Evolutionary conservation across 495 filamentous ascomycete genomes (phyloP).

Genomic region (Podospora fimiseda): DNA sequence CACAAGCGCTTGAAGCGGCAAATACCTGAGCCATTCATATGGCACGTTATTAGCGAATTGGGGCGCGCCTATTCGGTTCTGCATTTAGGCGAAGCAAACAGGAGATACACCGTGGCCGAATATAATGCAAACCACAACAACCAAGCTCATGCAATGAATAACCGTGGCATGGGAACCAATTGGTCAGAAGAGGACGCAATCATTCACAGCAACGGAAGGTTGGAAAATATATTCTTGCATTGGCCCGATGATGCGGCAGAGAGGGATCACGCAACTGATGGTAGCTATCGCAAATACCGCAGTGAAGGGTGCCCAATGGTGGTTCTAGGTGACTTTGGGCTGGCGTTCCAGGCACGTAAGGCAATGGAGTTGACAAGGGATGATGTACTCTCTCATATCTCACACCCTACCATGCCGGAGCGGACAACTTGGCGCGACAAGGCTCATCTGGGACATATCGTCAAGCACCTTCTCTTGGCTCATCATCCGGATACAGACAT

Average conservation of each 20-base stretch:
- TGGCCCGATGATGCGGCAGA: too few species aligned
- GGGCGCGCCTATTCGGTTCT: conserved; percentile 7
- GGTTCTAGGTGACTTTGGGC: conserved; percentile 6
- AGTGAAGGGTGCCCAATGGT: neutral
- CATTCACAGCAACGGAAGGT: too few species aligned
- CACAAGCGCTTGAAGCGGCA: neutral
- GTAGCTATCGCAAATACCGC: too few species aligned
- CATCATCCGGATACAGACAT: neutral
- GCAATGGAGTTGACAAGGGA: neutral
- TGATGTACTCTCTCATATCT: neutral
- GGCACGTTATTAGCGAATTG: conserved; percentile 16
- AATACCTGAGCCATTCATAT: conserved; percentile 18
- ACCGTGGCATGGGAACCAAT: neutral
- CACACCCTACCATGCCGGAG: neutral
- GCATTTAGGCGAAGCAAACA: conserved; percentile 6
- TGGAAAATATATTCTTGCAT: too few species aligned
- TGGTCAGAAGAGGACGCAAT: too few species aligned
- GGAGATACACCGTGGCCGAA: too few species aligned
- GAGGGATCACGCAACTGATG: too few species aligned
- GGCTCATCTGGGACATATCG: neutral
- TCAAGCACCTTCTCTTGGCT: neutral
- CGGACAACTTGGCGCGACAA: conserved; percentile 9
- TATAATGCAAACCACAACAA: conserved; percentile 9
- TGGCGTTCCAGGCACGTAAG: neutral
- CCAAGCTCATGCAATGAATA: conserved; percentile 1